Conservation (phyloP, 1,284 basidiomycete genomes). For the Phaffia rhodozyma region DNA sequence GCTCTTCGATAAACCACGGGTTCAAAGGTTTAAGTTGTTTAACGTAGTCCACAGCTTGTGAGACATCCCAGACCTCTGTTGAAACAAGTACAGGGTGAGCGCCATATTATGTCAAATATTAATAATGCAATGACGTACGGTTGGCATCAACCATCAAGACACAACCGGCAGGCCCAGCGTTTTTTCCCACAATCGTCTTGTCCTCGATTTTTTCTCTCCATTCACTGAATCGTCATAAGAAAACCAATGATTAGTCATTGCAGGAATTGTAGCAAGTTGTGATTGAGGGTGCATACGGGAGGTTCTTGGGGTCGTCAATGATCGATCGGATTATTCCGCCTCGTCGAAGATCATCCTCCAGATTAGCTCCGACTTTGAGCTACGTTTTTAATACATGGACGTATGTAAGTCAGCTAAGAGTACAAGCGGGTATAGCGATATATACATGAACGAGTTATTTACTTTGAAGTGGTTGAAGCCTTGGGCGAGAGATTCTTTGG, state of each 20-base stretch:
- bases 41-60: constrained; percentile 84
- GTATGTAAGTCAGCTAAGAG: background rate
- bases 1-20: constrained; percentile 93
- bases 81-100: too few species aligned
- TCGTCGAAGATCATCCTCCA: constrained; percentile 69
- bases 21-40: constrained; percentile 64
- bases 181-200: constrained; percentile 63
- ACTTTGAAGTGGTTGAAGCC: constrained; percentile 91
- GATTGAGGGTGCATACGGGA: constrained; percentile 38
- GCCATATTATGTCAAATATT: background rate
- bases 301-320: constrained; percentile 70
- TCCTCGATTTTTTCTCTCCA: constrained; percentile 48
- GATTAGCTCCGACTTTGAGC: constrained; percentile 86
- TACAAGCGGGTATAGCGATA: background rate
- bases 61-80: constrained; percentile 74
- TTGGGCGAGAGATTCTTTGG: constrained; percentile 65
- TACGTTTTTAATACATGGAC: constrained; percentile 16
- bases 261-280: too few species aligned
- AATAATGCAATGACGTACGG: constrained; percentile 30
- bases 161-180: constrained; percentile 82
- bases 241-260: constrained; percentile 6
- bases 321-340: constrained; percentile 79
- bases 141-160: constrained; percentile 97
- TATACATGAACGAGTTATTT: constrained; percentile 8
- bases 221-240: constrained; percentile 1